Evolutionary conservation across 2,329 filamentous ascomycete species (phyloP), one percentile per base, ranked within the genome.

Genomic region (Alternaria gansuensis): DNA sequence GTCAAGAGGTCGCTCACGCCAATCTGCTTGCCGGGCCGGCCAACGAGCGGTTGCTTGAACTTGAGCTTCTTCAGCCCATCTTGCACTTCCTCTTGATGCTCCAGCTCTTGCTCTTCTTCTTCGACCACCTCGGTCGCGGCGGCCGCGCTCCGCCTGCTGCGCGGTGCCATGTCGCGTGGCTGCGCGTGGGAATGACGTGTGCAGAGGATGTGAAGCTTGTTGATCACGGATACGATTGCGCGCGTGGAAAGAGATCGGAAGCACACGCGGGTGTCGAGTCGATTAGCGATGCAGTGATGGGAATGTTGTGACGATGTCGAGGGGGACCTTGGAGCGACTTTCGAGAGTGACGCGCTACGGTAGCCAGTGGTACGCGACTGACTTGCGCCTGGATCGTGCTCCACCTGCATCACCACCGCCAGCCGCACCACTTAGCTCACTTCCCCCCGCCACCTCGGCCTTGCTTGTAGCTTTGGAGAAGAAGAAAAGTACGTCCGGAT

Each of bases 21-120:
- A 72, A 99, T 97, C 51, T 93, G 88, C 79, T 92, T 95, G 59
- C 94, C 95, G 41, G 93, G 92, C 74, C 90, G 90, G 91, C 95
- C 97, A 75, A 92, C 91, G 57, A 99, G 83, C 64, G 92, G 84
- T 74, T 97, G 89, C 71, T 93, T 87, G 83, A 98, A 98, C 67
- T 87, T 82, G 46, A 99, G 86, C 57, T 60, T 71, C 57, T 64
- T 62, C 50, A 66, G 46, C 33, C 65, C 69, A 44, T 68, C 69
- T 65, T 88, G 82, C 41, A 97, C 85, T 48, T 57, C 63, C 13
- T 56, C 52, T 17, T 65, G 48, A 13, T 59, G 62, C 43, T 67
- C 67, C 54, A 65, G 70, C 58, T 69, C 69, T 34, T 68, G 65
- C 54, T 71, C 67, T 44, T 66, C 72, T 37, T 64, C 68, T 52